These are phyloP conservation scores for Trichomonas tenax DNA, from an alignment of 208 protist genomes.

Conservation along the genomic window DNA sequence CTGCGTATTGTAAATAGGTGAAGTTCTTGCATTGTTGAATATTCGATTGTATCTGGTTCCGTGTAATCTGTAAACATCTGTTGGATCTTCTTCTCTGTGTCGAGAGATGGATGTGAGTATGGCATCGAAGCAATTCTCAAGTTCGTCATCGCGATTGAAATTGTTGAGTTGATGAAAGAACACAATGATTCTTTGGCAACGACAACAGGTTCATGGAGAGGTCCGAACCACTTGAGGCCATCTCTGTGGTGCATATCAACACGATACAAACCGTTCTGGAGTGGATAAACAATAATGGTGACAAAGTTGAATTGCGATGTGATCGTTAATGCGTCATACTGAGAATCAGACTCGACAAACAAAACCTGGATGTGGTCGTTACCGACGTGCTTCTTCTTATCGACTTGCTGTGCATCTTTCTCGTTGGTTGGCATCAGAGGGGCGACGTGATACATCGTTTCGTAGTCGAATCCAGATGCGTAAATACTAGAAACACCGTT, in stretches of 20 bases:
- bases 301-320: conserved; percentile 57
- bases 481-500: background rate
- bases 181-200: background rate
- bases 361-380: conserved; percentile 65
- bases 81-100: background rate
- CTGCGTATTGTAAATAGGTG: background rate
- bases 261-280: conserved; percentile 49
- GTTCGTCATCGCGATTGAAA: background rate
- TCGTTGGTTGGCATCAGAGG: background rate
- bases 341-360: conserved; percentile 49
- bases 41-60: background rate
- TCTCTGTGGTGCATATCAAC: conserved; percentile 43
- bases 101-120: background rate
- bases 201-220: conserved; percentile 29
- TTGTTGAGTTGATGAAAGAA: background rate
- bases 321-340: conserved; percentile 55
- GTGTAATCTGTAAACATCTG: background rate
- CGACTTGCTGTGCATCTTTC: background rate
- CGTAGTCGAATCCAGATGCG: background rate
- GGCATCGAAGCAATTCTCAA: background rate
- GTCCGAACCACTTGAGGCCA: conserved; percentile 43
- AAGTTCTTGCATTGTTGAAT: background rate
- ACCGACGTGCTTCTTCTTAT: conserved; percentile 53
- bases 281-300: conserved; percentile 59
- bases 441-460: background rate